Conservation (phyloP, 1,284 basidiomycete species). For the Cystobasidium slooffiae region DNA sequence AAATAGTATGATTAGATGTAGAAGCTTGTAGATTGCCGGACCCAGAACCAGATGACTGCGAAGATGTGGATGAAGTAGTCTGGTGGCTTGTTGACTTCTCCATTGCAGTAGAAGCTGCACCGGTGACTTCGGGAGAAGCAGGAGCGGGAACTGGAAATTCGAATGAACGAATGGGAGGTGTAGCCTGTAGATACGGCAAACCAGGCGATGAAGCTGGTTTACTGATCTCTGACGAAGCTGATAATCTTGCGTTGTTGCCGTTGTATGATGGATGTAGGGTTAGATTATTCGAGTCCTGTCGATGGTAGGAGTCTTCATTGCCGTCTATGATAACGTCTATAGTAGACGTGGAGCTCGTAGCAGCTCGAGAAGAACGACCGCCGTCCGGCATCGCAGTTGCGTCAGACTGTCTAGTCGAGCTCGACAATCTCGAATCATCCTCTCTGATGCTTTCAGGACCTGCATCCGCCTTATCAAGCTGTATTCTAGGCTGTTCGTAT, state of each 20-base stretch:
- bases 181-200: constrained; percentile 26
- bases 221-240: constrained; percentile 1
- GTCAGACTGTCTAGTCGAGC: constrained; percentile 1
- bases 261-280: background rate
- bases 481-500: constrained; percentile 3
- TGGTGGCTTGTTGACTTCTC: background rate
- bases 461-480: background rate
- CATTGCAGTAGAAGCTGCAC: no score
- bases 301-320: background rate
- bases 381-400: background rate
- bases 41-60: constrained; percentile 9
- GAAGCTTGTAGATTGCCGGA: constrained; percentile 4
- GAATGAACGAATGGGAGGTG: background rate
- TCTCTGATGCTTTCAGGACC: no score
- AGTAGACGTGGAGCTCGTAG: constrained; percentile 11
- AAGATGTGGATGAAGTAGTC: background rate
- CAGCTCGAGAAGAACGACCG: background rate
- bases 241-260: constrained; percentile 2
- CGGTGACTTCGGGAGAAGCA: background rate
- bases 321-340: constrained; percentile 9
- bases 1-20: constrained; percentile 5
- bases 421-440: no score
- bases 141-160: background rate
- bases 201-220: constrained; percentile 27
- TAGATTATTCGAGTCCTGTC: background rate